Base-by-base conservation (phyloP, 441 rosid species). In the Populus hybrid region DNA sequence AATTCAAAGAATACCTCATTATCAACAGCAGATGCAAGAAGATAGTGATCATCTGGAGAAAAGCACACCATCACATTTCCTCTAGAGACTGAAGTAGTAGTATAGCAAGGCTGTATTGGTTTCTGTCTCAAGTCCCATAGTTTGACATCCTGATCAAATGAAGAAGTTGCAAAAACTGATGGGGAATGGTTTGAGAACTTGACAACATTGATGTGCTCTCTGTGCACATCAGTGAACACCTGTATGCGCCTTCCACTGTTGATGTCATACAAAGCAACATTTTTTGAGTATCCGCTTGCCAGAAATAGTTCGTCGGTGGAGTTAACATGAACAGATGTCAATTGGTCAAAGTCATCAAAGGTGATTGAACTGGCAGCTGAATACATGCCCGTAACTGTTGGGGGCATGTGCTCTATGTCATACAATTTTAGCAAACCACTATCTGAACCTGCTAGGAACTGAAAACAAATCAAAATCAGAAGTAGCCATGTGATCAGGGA, bases 11-110 rank as follows among this genome's bases (percentile, higher is more conserved):
- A 53, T 88, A 95, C 99, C 99, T 94, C 99, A 74, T 95, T 95
- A 86, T 95, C 99, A 66, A 95, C 93, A 69, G 99, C 97, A 77
- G 99, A 95, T 40, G 84, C 89, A 10, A 95, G 95, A 85, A 94
- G 98, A 84, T 94, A 94, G 34, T 90, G 94, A 87, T 95, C 99
- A 81, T 95, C 99, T 1, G 97, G 98, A 76, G 99, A 95, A 87
- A 95, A 95, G 89, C 99, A 94, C 82, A 94, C 97, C 99, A 95
- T 95, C 71, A 94, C 99, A 83, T 94, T 95, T 81, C 99, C 98
- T 80, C 84, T 91, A 12, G 93, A 87, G 82, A 97, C 91, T 78
- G 94, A 84, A 70, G 89, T 84, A 11, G 98, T 90, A 79, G 98
- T 90, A 79, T 94, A 90, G 83, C 99, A 95, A 64, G 99, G 97